Base-by-base conservation (phyloP, 257 asterid species). In the Ajuga chamaepitys region DNA sequence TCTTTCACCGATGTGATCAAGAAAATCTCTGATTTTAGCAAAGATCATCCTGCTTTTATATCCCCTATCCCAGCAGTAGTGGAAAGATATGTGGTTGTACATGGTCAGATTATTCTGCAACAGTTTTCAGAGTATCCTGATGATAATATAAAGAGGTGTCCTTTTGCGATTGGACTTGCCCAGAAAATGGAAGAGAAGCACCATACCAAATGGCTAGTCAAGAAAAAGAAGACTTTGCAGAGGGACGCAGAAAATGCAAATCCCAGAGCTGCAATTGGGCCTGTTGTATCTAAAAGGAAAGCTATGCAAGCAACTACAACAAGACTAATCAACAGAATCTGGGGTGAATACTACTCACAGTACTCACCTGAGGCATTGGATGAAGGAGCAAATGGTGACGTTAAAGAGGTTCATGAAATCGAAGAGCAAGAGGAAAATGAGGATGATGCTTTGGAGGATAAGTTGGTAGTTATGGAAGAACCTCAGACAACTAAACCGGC, bases 221-320 rank as follows among this genome's bases (percentile, higher is more conserved):
- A 88, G 95, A 89, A 86, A 77, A 89, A 93, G 87, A 86, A 83
- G 80, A 38, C 81, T 72, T 66, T 88, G 70, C 78, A 64, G 34
- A 83, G 95, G 72, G 53, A 62, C 40, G 85, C 16, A 40, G 76
- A 48, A 40, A 93, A 93, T 72, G 69, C 83, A 63, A 93, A 93
- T 78, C 99, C 99, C 11, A 81, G 97, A 79, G 94, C 94, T 28
- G 88, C 82, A 47, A 83, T 89, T 81, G 91, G 58, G 51, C 86
- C 95, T 48, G 82, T 80, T 59, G 77, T 78, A 37, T 91, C 97
- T 38, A 86, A 83, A 75, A 84, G 86, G 78, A 87, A 87, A 81
- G 85, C 99, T 48, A 93, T 93, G 99, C 95, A 87, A 74, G 99
- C 99, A 14, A 89, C 99, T 9, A 84, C 97, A 9, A 89, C 99